A percentile compares a stretch with the other conserved stretches of the same genome.
phyloP scores from a whole-genome alignment of 2,329 filamentous ascomycete species.

The Arthrobotrys entomopaga region DNA sequence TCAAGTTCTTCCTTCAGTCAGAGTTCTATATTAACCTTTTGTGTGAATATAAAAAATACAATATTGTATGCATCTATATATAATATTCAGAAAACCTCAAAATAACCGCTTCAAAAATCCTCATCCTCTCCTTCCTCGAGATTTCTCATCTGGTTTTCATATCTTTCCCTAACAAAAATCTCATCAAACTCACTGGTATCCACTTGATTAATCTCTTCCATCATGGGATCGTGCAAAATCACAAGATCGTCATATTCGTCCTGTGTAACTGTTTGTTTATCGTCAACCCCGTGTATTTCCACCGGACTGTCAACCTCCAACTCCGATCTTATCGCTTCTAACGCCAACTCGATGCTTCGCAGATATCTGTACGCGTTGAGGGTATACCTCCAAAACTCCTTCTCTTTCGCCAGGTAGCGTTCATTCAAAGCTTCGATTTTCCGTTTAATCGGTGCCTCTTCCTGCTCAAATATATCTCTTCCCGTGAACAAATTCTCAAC shows the following conservation, averaged over 20 bases:
- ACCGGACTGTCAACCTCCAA: slow-evolving; percentile 22
- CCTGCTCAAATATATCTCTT: not conserved
- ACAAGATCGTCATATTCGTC: slow-evolving; percentile 15
- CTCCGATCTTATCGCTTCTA: slow-evolving; percentile 7
- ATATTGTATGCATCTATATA: not conserved
- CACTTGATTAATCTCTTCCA: not conserved
- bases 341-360: slow-evolving; percentile 13
- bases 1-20: too few species aligned
- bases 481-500: not conserved
- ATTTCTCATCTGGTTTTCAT: too few species aligned
- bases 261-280: not conserved
- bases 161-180: not conserved
- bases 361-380: slow-evolving; percentile 9
- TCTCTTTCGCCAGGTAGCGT: slow-evolving; percentile 10
- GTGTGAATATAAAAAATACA: not conserved
- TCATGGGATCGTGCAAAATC: not conserved
- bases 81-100: too few species aligned
- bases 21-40: too few species aligned
- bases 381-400: slow-evolving; percentile 12
- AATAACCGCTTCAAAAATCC: too few species aligned
- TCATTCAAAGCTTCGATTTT: not conserved
- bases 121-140: too few species aligned
- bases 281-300: slow-evolving; percentile 13
- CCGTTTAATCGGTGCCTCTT: not conserved
- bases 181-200: not conserved